These are phyloP conservation scores for Fusarium temperatum DNA, from an alignment of 2,329 filamentous ascomycete species.

Conservation along the genomic window DNA sequence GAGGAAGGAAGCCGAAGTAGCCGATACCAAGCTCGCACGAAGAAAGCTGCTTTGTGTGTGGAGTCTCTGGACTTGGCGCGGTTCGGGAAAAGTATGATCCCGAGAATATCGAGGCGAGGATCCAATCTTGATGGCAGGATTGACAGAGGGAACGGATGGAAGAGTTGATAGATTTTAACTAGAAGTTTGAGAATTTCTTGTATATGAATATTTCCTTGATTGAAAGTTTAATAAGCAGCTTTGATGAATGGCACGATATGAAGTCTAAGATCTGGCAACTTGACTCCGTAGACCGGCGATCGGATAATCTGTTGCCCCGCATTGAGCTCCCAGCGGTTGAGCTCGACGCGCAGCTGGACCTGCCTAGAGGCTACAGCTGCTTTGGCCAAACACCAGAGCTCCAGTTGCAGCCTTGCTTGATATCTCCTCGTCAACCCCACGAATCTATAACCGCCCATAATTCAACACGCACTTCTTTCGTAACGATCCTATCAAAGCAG, in stretches of 20 bases:
- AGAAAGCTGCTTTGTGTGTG: slow-evolving; percentile 29
- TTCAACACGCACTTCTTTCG: slow-evolving; percentile 14
- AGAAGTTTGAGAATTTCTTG: neutral
- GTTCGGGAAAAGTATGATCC: neutral
- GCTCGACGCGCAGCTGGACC: slow-evolving; percentile 52
- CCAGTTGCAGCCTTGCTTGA: slow-evolving; percentile 44
- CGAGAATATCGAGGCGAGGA: neutral
- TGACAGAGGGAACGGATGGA: neutral
- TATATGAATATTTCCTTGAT: neutral
- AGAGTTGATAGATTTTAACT: neutral
- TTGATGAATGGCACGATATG: neutral
- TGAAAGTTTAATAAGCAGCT: neutral
- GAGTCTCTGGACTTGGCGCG: slow-evolving; percentile 1
- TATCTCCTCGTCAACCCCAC: slow-evolving; percentile 36
- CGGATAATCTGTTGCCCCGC: slow-evolving; percentile 45
- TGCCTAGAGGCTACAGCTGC: slow-evolving; percentile 48
- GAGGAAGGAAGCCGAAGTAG: slow-evolving; percentile 41
- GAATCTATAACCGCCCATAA: slow-evolving; percentile 32
- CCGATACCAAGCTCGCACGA: slow-evolving; percentile 38
- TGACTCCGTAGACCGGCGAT: neutral
- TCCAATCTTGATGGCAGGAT: neutral
- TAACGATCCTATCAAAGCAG: slow-evolving; percentile 6
- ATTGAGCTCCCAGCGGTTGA: slow-evolving; percentile 36
- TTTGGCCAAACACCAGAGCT: slow-evolving; percentile 48
- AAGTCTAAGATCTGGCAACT: neutral